phyloP scores from a whole-genome alignment of 2,329 filamentous ascomycete genomes.

The Lanzia echinophila region DNA sequence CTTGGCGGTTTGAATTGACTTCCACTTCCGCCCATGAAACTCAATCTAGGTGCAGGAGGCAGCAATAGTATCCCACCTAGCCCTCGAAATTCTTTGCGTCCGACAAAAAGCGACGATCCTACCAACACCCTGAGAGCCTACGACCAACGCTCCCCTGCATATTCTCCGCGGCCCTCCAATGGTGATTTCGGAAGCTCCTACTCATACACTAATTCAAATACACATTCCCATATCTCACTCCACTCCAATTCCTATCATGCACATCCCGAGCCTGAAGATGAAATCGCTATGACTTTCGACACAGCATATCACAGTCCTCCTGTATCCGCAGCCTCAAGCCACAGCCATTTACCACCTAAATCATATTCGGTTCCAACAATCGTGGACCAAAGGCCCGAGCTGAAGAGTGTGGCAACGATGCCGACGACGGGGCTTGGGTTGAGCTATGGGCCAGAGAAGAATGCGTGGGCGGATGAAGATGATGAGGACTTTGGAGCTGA shows the following conservation, averaged over 20 bases:
- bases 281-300: constrained; percentile 67
- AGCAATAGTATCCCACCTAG: constrained; percentile 5
- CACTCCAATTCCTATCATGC: constrained; percentile 12
- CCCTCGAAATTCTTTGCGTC: constrained; percentile 32
- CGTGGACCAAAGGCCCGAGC: constrained; percentile 31
- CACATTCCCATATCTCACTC: constrained; percentile 9
- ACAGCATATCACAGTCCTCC: constrained; percentile 39
- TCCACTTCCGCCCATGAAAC: constrained; percentile 82
- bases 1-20: too few species aligned
- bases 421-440: constrained; percentile 2
- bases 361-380: background rate
- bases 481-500: constrained; percentile 64
- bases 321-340: constrained; percentile 15
- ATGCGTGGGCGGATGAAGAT: constrained; percentile 66
- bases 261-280: constrained; percentile 32
- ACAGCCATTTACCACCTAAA: constrained; percentile 13
- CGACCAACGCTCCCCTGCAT: constrained; percentile 6
- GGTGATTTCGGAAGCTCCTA: background rate
- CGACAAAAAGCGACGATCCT: constrained; percentile 42
- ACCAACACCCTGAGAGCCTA: constrained; percentile 26
- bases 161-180: constrained; percentile 14
- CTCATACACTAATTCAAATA: constrained; percentile 5
- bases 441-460: constrained; percentile 34
- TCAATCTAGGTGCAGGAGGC: constrained; percentile 43
- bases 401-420: constrained; percentile 40